Conservation (phyloP, 805 yeast genomes). For the Kodamaea kaohsiungensis region DNA sequence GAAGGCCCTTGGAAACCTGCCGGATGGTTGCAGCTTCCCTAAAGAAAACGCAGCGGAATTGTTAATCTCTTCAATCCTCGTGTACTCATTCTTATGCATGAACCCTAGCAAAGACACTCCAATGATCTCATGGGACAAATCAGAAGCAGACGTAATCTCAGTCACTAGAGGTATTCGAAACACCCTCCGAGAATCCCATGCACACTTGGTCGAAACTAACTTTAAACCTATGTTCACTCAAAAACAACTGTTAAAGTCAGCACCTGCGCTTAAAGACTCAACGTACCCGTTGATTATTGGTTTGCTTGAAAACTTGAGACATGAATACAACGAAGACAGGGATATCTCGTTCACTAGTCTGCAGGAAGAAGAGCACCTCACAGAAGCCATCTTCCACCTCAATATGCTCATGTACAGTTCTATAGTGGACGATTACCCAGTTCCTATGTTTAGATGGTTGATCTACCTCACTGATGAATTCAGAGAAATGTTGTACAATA, state of each 20-base stretch:
- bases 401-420: slow-evolving; percentile 16
- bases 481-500: slow-evolving; percentile 18
- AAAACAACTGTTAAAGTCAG: not conserved
- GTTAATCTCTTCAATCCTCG: slow-evolving; percentile 20
- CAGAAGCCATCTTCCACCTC: slow-evolving; percentile 12
- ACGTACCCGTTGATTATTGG: not conserved
- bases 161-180: slow-evolving; percentile 19
- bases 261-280: not conserved
- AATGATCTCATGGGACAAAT: slow-evolving; percentile 23
- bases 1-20: slow-evolving; percentile 5
- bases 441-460: slow-evolving; percentile 34
- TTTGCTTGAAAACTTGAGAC: not conserved
- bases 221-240: not conserved
- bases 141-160: slow-evolving; percentile 23
- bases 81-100: slow-evolving; percentile 31
- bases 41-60: slow-evolving; percentile 16
- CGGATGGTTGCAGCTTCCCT: not conserved
- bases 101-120: slow-evolving; percentile 34
- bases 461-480: slow-evolving; percentile 18
- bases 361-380: slow-evolving; percentile 5
- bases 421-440: slow-evolving; percentile 23
- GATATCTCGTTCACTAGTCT: not conserved
- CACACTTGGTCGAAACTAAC: not conserved
- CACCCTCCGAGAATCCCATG: slow-evolving; percentile 1
- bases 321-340: not conserved